These are phyloP conservation scores for Karstenula rhodostoma DNA, from an alignment of 2,329 filamentous ascomycete genomes.

Conservation along the genomic window DNA sequence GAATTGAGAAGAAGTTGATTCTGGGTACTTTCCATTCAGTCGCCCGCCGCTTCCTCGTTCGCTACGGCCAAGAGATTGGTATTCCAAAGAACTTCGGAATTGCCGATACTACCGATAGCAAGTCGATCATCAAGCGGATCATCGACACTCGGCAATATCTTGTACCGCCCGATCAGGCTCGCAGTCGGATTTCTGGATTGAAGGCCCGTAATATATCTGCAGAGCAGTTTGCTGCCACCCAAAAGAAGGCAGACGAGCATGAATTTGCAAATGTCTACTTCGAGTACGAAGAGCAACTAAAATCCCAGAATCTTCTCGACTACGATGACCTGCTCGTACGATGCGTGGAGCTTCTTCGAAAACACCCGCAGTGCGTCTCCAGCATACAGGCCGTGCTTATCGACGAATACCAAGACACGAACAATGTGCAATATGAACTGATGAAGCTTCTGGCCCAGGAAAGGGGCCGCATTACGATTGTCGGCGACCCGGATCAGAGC, in stretches of 20 bases:
- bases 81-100: slow-evolving; percentile 87
- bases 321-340: slow-evolving; percentile 91
- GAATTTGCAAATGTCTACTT: slow-evolving; percentile 73
- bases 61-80: slow-evolving; percentile 85
- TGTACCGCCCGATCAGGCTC: slow-evolving; percentile 75
- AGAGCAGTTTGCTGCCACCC: slow-evolving; percentile 52
- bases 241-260: slow-evolving; percentile 61
- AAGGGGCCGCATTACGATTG: slow-evolving; percentile 83
- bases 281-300: slow-evolving; percentile 80
- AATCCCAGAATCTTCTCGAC: slow-evolving; percentile 82
- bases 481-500: slow-evolving; percentile 96
- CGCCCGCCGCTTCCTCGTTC: slow-evolving; percentile 80
- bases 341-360: slow-evolving; percentile 79
- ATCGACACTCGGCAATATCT: slow-evolving; percentile 75
- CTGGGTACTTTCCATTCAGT: slow-evolving; percentile 97
- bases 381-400: slow-evolving; percentile 93
- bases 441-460: slow-evolving; percentile 86
- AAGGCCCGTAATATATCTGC: slow-evolving; percentile 65
- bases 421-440: slow-evolving; percentile 91
- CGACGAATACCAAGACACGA: slow-evolving; percentile 98
- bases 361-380: slow-evolving; percentile 79
- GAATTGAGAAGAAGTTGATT: slow-evolving; percentile 77
- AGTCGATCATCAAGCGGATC: slow-evolving; percentile 81
- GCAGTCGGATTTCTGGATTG: slow-evolving; percentile 74
- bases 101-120: slow-evolving; percentile 82